Evolutionary conservation across 495 filamentous ascomycete species (phyloP), one percentile per base, ranked within the genome.

Genomic region (Acidiella bohemica): DNA sequence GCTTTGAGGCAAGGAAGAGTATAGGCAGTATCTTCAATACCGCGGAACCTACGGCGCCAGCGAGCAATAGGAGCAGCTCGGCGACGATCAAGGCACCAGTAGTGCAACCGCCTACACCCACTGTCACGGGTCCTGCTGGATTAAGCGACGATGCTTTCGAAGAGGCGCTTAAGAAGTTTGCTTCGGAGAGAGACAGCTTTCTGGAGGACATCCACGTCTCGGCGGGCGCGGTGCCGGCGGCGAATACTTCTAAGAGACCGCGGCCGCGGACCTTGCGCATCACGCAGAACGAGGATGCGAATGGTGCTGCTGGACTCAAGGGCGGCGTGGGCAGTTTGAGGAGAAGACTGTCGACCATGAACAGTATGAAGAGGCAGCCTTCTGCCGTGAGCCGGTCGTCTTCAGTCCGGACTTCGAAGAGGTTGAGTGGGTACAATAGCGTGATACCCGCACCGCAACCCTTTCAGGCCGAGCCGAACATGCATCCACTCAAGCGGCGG

Each of bases 391-490:
- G 80, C 31, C 78, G 81, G 59, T 74, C 84, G 66, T 72, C 85
- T 55, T 97, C 90, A 21, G 70, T 93, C 47, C 76, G 88, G 44
- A 93, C 84, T 2, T 80, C 87, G 18, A 85, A 77, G 65, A 69
- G 90, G 51, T 64, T 96, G 28, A 95, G 88, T 56, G 94, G 93
- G 53, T 97, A 97, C 58, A 96, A 97, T 56, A 94, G 90, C 1
- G 90, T 97, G 17, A 96, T 97, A 33, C 90, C 90, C 6, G 78
- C 74, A 0, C 90, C 90, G 6, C 81, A 95, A 58, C 90, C 88
- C 18, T 70, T 97, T 36, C 80, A 88, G 48, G 71, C 79, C 19
- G 79, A 83, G 42, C 83, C 84, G n/a, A 77, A 86, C 44, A 93
- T 93, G 81, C 90, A 96, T 60, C 90, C 90, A 11, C 64, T 97